These are phyloP conservation scores for Serendipita sp. DNA, from an alignment of 768 basidiomycete species.

Conservation along the genomic window DNA sequence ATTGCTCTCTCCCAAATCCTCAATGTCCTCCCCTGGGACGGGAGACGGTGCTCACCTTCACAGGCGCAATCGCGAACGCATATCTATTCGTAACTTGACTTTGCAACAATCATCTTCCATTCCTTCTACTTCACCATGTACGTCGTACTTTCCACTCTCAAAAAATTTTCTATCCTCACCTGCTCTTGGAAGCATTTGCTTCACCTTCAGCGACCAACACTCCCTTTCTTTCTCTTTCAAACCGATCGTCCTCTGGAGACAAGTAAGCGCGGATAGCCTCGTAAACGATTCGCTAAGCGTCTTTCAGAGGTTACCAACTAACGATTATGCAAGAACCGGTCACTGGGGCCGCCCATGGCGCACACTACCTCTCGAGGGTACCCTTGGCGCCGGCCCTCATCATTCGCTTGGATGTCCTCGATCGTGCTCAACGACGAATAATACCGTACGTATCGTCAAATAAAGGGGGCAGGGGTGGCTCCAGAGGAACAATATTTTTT, in stretches of 20 bases:
- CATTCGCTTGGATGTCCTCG: conserved; percentile 60
- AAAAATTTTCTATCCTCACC: too few species aligned
- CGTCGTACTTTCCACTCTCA: background rate
- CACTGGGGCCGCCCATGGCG: conserved; percentile 67
- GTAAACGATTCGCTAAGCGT: background rate
- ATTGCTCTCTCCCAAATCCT: background rate
- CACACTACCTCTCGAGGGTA: conserved; percentile 55
- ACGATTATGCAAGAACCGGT: conserved; percentile 77
- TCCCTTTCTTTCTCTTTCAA: background rate
- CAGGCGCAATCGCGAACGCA: conserved; percentile 6
- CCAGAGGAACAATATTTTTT: conserved; percentile 7
- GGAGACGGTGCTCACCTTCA: background rate
- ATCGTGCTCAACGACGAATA: conserved; percentile 51
- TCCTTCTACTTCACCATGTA: background rate
- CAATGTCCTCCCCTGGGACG: conserved; percentile 6
- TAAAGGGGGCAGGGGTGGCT: conserved; percentile 13
- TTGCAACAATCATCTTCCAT: background rate
- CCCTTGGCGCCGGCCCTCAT: conserved; percentile 76
- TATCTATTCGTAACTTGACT: conserved; percentile 1
- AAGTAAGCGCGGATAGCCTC: background rate
- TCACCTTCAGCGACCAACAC: background rate
- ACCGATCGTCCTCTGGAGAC: background rate
- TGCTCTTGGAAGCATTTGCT: background rate
- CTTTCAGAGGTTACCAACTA: conserved; percentile 44
- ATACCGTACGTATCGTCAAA: conserved; percentile 49